Percentiles rank a stretch among this genome's conserved stretches.
phyloP scores from a whole-genome alignment of 495 filamentous ascomycete genomes.

The Aspergillus ellipticus region DNA sequence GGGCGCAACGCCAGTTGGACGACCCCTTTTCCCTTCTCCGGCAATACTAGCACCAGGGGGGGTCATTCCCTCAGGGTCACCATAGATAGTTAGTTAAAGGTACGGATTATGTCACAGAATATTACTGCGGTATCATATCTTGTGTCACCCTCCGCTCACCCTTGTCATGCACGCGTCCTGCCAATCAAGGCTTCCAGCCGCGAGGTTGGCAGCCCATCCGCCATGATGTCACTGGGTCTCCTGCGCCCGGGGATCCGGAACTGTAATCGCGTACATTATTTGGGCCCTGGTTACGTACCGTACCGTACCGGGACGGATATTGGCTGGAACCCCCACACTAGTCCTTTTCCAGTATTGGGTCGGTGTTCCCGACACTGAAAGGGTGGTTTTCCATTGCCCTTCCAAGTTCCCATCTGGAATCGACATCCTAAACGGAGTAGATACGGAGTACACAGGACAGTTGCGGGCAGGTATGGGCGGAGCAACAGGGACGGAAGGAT shows the following conservation, averaged over 20 bases:
- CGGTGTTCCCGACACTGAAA: not conserved
- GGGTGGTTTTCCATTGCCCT: not conserved
- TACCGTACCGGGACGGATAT: constrained; percentile 1
- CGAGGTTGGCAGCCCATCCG: not conserved
- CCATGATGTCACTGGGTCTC: constrained; percentile 10
- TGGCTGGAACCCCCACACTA: constrained; percentile 7
- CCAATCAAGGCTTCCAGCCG: not conserved
- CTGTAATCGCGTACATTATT: not conserved
- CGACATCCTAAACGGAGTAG: too few relatives aligned
- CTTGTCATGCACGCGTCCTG: not conserved
- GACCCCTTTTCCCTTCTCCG: not conserved
- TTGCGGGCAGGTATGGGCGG: too few relatives aligned
- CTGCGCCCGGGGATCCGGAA: constrained; percentile 5
- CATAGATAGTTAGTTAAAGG: not conserved
- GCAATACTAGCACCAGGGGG: not conserved
- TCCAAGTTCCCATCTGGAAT: too few relatives aligned
- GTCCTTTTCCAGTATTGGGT: not conserved
- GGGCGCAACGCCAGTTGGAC: not conserved
- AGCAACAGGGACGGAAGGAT: not conserved
- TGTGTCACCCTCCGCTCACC: not conserved
- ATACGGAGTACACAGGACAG: too few relatives aligned
- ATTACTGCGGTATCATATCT: not conserved
- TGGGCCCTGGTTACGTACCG: not conserved
- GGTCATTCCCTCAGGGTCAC: not conserved
- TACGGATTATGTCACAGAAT: too few relatives aligned